Evolutionary conservation across 208 protist genomes (phyloP).

Genomic region (Wallacemonas collosoma): DNA sequence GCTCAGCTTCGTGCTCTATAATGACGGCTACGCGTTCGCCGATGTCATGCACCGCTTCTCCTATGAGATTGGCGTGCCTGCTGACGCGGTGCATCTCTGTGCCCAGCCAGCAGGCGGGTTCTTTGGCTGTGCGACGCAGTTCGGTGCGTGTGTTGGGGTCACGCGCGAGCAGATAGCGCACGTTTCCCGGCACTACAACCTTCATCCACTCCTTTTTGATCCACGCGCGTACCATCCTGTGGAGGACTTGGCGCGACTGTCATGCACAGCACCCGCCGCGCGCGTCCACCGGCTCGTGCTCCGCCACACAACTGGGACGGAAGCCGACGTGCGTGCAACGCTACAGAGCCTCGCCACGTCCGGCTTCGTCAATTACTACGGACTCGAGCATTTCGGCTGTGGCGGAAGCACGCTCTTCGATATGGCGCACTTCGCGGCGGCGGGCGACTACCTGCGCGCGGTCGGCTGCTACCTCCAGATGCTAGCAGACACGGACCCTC

Average conservation of each 20-base stretch:
- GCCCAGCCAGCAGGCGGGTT: slow-evolving; percentile 44
- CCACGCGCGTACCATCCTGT: slow-evolving; percentile 45
- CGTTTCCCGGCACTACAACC: slow-evolving; percentile 76
- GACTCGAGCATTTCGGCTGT: slow-evolving; percentile 64
- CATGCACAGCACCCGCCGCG: slow-evolving; percentile 22
- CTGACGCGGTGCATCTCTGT: slow-evolving; percentile 50
- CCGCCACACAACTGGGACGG: slow-evolving; percentile 58
- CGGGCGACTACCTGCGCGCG: slow-evolving; percentile 36
- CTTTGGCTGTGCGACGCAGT: slow-evolving; percentile 73
- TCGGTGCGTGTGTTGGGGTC: slow-evolving; percentile 65
- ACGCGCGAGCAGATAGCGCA: slow-evolving; percentile 79
- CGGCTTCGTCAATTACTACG: slow-evolving; percentile 90
- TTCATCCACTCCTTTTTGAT: slow-evolving; percentile 79
- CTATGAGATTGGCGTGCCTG: slow-evolving; percentile 61
- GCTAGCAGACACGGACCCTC: slow-evolving; percentile 60
- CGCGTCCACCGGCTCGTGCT: slow-evolving; percentile 69
- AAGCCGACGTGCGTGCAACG: slow-evolving; percentile 20
- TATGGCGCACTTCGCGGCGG: slow-evolving; percentile 41
- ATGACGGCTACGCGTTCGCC: slow-evolving; percentile 53
- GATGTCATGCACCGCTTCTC: slow-evolving; percentile 65
- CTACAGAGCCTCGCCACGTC: slow-evolving; percentile 29
- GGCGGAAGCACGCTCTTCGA: slow-evolving; percentile 65
- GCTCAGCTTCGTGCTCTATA: slow-evolving; percentile 78
- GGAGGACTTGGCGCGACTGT: background rate
- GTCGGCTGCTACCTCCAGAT: slow-evolving; percentile 59